phyloP scores from a whole-genome alignment of 139 green algal genomes.

The Chlorella sp. region DNA sequence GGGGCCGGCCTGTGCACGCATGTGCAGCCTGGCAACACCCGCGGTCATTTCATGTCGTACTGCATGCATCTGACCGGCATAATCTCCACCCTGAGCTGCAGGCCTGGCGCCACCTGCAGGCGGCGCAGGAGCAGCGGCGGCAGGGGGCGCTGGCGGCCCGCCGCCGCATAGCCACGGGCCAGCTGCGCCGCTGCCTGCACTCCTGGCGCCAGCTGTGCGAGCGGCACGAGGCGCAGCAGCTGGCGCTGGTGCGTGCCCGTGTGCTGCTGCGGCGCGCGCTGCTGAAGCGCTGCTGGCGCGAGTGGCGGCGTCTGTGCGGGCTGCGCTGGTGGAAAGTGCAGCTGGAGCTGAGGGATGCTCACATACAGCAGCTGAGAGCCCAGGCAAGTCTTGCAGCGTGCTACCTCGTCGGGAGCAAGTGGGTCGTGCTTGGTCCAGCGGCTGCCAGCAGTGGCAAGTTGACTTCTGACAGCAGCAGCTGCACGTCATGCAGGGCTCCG shows the following conservation, averaged over 20 bases:
- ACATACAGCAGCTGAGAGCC: slow-evolving; percentile 54
- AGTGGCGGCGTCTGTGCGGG: slow-evolving; percentile 44
- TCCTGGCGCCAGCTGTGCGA: slow-evolving; percentile 9
- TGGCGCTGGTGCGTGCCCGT: neutral
- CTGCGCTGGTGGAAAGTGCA: slow-evolving; percentile 78
- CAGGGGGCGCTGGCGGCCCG: neutral
- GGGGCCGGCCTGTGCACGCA: too few relatives aligned
- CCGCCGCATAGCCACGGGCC: neutral
- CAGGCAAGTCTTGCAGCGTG: neutral
- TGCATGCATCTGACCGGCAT: too few relatives aligned
- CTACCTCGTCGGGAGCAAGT: neutral
- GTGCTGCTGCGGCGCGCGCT: neutral
- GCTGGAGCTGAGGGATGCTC: slow-evolving; percentile 57
- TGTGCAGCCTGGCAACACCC: too few relatives aligned
- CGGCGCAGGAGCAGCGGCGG: neutral
- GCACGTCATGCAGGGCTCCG: too few relatives aligned
- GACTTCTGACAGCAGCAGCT: too few relatives aligned
- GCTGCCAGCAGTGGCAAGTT: too few relatives aligned
- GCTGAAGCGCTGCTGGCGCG: slow-evolving; percentile 19
- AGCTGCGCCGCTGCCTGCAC: slow-evolving; percentile 29
- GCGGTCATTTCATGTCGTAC: too few relatives aligned
- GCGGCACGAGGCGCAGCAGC: neutral
- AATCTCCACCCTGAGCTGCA: neutral
- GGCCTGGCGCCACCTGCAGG: slow-evolving; percentile 18
- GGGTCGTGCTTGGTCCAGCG: too few relatives aligned